These are phyloP conservation scores for Suhomyces taliae DNA, from an alignment of 1,139 yeast species.

Conservation along the genomic window DNA sequence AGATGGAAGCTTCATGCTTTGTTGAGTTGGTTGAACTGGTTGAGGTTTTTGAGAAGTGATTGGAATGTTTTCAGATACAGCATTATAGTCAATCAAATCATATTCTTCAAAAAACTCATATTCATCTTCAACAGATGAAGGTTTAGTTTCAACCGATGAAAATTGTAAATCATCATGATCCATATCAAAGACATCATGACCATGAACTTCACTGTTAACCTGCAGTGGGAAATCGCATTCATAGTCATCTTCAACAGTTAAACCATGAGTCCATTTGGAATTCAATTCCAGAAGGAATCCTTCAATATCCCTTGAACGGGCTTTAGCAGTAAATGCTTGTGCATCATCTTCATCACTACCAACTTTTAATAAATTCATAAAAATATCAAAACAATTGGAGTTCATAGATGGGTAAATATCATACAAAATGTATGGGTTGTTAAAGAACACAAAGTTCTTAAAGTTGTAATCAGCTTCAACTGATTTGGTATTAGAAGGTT, in stretches of 20 bases:
- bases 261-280: constrained; percentile 31
- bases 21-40: background rate
- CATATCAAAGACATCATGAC: constrained; percentile 30
- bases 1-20: constrained; percentile 24
- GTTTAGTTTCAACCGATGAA: constrained; percentile 8
- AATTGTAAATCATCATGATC: constrained; percentile 27
- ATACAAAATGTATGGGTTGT: constrained; percentile 36
- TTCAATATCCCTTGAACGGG: constrained; percentile 29
- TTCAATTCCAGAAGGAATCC: constrained; percentile 31
- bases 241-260: constrained; percentile 39
- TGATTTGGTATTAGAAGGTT: constrained; percentile 18
- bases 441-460: constrained; percentile 36
- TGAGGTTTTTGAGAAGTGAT: constrained; percentile 7
- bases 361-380: constrained; percentile 34
- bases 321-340: constrained; percentile 24
- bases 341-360: constrained; percentile 37
- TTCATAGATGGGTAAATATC: constrained; percentile 47
- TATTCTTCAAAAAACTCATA: constrained; percentile 11
- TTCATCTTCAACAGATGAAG: constrained; percentile 11
- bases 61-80: constrained; percentile 11
- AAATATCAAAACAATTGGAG: constrained; percentile 33
- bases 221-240: constrained; percentile 10
- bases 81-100: constrained; percentile 13
- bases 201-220: constrained; percentile 6
- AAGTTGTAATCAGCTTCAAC: constrained; percentile 36